A percentile compares a stretch with the other conserved stretches of the same genome.
Conservation (phyloP, 1,139 yeast genomes). For the Yamadazyma diddensiae region DNA sequence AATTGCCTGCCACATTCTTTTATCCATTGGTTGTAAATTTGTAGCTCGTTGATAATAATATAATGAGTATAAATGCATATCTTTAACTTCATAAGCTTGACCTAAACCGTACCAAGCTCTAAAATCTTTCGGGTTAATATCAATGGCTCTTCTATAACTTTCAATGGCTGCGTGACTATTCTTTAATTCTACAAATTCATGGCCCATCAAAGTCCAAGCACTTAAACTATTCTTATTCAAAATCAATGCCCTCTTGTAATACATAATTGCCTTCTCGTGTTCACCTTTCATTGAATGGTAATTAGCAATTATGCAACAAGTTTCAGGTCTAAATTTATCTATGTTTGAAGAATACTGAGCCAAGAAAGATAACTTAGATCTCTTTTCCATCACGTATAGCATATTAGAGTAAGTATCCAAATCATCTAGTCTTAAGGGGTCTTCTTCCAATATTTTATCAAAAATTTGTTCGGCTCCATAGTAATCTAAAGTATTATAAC, state of each 20-base stretch:
- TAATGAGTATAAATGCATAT: constrained; percentile 89
- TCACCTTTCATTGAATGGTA: constrained; percentile 90
- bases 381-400: constrained; percentile 89
- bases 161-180: constrained; percentile 98
- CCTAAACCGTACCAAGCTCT: constrained; percentile 99
- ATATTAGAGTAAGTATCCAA: constrained; percentile 91
- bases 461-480: constrained; percentile 74
- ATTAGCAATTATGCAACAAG: constrained; percentile 92
- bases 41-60: constrained; percentile 94
- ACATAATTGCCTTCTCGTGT: constrained; percentile 92
- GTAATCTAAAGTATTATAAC: constrained; percentile 80
- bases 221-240: constrained; percentile 77
- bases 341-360: constrained; percentile 84
- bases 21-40: constrained; percentile 81
- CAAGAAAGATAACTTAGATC: constrained; percentile 75
- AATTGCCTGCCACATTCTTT: constrained; percentile 95
- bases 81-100: constrained; percentile 95
- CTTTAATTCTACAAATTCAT: constrained; percentile 93
- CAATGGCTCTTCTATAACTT: constrained; percentile 89
- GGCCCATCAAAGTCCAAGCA: constrained; percentile 99
- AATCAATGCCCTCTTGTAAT: constrained; percentile 84
- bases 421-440: constrained; percentile 87
- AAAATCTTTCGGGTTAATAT: constrained; percentile 83
- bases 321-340: constrained; percentile 89
- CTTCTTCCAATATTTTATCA: constrained; percentile 69